phyloP scores from a whole-genome alignment of 495 filamentous ascomycete species.

The Staphylotrichum tortipilum region DNA sequence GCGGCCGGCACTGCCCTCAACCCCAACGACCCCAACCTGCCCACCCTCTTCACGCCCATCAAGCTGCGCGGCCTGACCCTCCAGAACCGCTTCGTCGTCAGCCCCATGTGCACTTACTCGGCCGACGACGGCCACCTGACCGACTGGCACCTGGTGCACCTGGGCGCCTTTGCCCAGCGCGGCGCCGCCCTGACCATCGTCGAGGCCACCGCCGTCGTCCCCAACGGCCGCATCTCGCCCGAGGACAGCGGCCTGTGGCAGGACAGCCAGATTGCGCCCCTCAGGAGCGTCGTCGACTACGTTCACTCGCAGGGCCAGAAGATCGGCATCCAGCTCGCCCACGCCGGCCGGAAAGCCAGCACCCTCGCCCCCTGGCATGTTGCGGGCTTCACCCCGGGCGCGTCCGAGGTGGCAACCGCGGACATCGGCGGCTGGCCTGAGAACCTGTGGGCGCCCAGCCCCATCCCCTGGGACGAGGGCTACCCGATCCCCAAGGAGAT shows the following conservation, averaged over 20 bases:
- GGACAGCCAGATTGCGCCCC: conserved; percentile 55
- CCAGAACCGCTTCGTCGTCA: conserved; percentile 59
- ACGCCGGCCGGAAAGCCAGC: conserved; percentile 67
- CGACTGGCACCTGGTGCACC: conserved; percentile 58
- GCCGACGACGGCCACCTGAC: conserved; percentile 59
- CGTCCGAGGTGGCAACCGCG: conserved; percentile 35
- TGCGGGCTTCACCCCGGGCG: background rate
- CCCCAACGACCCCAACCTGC: conserved; percentile 34
- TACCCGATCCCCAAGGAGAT: conserved; percentile 48
- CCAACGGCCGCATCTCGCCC: conserved; percentile 64
- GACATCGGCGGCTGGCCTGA: conserved; percentile 59
- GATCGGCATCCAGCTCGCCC: conserved; percentile 62
- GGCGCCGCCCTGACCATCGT: conserved; percentile 58
- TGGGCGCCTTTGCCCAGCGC: conserved; percentile 54
- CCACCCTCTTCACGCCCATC: conserved; percentile 58
- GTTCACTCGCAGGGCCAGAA: conserved; percentile 56
- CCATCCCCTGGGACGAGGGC: conserved; percentile 36
- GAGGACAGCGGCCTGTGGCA: conserved; percentile 64
- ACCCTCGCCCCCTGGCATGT: conserved; percentile 53
- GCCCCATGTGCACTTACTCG: conserved; percentile 64
- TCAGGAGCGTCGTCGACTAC: conserved; percentile 54
- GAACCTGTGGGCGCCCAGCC: conserved; percentile 45
- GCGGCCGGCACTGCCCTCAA: conserved; percentile 45
- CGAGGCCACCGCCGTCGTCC: conserved; percentile 58
- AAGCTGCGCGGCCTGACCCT: conserved; percentile 58